A percentile compares a stretch with the other conserved stretches of the same genome.
Conservation (phyloP, 495 filamentous ascomycete species). For the Lentithecium fluviatile region DNA sequence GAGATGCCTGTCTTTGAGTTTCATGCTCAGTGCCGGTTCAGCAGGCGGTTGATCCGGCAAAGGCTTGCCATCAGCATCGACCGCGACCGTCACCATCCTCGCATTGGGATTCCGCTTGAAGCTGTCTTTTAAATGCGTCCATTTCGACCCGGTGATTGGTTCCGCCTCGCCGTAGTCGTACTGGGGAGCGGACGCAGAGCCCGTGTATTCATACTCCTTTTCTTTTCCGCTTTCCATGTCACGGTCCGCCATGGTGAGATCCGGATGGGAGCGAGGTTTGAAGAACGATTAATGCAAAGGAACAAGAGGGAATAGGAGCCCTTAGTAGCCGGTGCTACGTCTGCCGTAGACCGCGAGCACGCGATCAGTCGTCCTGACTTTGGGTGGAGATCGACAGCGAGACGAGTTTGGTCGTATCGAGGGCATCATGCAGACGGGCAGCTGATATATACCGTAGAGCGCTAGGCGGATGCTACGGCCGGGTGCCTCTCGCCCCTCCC, state of each 20-base stretch:
- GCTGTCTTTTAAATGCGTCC: slow-evolving; percentile 55
- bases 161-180: slow-evolving; percentile 30
- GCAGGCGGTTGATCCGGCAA: slow-evolving; percentile 67
- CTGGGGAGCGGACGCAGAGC: slow-evolving; percentile 1
- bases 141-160: slow-evolving; percentile 24
- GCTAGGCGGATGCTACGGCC: too few species aligned
- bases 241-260: slow-evolving; percentile 18
- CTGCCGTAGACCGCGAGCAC: too few species aligned
- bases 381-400: too few species aligned
- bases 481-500: too few species aligned
- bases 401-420: too few species aligned
- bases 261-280: not conserved
- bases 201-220: not conserved
- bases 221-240: slow-evolving; percentile 28
- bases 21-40: slow-evolving; percentile 69
- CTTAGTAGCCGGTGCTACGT: too few species aligned
- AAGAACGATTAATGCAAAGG: not conserved
- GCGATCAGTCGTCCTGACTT: too few species aligned
- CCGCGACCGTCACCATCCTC: slow-evolving; percentile 52
- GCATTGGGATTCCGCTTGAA: slow-evolving; percentile 79
- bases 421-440: too few species aligned
- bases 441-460: too few species aligned
- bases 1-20: slow-evolving; percentile 79
- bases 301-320: not conserved
- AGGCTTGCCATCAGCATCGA: slow-evolving; percentile 66